Conservation (phyloP, 805 yeast species). For the Kazachstania africana region DNA sequence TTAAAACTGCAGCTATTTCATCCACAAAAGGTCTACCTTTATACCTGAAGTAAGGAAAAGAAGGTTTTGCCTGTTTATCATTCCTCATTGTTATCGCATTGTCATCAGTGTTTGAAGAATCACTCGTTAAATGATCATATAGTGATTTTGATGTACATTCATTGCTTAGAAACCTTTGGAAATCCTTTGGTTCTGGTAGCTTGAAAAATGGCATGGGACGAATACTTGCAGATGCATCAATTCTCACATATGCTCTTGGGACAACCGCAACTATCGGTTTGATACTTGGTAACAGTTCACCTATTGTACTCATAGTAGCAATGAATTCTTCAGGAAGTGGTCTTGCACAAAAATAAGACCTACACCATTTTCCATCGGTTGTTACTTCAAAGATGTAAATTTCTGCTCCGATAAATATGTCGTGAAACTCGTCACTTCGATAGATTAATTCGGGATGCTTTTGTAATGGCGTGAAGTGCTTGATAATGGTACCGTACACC, state of each 20-base stretch:
- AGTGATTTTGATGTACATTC: conserved; percentile 23
- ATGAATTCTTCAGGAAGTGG: conserved; percentile 65
- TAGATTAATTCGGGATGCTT: conserved; percentile 25
- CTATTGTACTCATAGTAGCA: conserved; percentile 38
- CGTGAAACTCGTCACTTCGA: conserved; percentile 30
- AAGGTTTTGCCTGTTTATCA: conserved; percentile 33
- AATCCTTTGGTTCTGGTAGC: conserved; percentile 18
- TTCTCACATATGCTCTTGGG: conserved; percentile 44
- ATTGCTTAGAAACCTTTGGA: conserved; percentile 6
- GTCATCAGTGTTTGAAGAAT: conserved; percentile 16
- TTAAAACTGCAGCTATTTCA: conserved; percentile 48
- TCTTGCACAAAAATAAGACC: conserved; percentile 60
- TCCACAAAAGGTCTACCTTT: conserved; percentile 35
- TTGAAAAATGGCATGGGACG: conserved; percentile 22
- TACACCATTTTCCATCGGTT: conserved; percentile 50
- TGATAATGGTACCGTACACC: conserved; percentile 33
- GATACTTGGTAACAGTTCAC: conserved; percentile 52
- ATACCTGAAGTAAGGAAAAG: conserved; percentile 41
- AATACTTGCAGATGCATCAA: conserved; percentile 33
- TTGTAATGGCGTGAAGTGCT: conserved; percentile 37
- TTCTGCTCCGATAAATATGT: conserved; percentile 68
- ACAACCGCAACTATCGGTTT: conserved; percentile 44
- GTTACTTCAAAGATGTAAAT: conserved; percentile 59
- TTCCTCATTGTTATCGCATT: conserved; percentile 9
- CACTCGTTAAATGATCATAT: conserved; percentile 21